These are phyloP conservation scores for Oxalis stricta DNA, from an alignment of 441 rosid genomes.

Conservation along the genomic window DNA sequence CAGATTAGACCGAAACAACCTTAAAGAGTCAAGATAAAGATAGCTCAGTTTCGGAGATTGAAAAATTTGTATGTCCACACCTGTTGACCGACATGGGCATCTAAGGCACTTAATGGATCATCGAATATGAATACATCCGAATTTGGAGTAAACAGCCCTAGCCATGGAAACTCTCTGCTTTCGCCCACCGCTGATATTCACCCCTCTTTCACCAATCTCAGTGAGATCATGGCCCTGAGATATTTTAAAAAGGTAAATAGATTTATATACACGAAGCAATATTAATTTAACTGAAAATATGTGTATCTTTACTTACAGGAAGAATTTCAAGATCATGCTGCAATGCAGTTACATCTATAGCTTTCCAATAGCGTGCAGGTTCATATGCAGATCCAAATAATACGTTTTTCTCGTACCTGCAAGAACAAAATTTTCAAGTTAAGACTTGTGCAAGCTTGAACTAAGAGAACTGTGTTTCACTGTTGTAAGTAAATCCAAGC, in stretches of 20 bases:
- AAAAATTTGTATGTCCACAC: conserved; percentile 33
- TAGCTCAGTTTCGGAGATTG: not conserved
- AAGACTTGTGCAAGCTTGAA: not conserved
- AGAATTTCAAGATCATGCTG: conserved; percentile 80
- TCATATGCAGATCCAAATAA: conserved; percentile 71
- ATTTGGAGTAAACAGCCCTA: conserved; percentile 85
- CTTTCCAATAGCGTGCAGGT: conserved; percentile 47
- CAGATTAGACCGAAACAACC: conserved; percentile 12
- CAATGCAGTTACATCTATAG: conserved; percentile 69
- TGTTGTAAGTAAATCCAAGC: no score
- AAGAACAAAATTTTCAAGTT: conserved; percentile 6
- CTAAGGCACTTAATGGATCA: conserved; percentile 97
- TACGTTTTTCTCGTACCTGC: conserved; percentile 84
- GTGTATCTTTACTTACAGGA: conserved; percentile 49
- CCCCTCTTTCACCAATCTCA: conserved; percentile 97
- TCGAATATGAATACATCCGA: conserved; percentile 87
- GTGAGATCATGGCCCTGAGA: conserved; percentile 75
- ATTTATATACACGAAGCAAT: conserved; percentile 8
- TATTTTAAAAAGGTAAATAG: conserved; percentile 5
- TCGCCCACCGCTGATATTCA: conserved; percentile 96
- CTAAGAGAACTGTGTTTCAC: not conserved
- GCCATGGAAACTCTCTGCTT: conserved; percentile 99
- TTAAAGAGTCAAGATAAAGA: not conserved
- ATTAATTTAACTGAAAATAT: not conserved
- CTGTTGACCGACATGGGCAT: conserved; percentile 89